These are phyloP conservation scores for Coemansia asiatica DNA, from an alignment of 192 early-diverging fungal species.

Conservation along the genomic window DNA sequence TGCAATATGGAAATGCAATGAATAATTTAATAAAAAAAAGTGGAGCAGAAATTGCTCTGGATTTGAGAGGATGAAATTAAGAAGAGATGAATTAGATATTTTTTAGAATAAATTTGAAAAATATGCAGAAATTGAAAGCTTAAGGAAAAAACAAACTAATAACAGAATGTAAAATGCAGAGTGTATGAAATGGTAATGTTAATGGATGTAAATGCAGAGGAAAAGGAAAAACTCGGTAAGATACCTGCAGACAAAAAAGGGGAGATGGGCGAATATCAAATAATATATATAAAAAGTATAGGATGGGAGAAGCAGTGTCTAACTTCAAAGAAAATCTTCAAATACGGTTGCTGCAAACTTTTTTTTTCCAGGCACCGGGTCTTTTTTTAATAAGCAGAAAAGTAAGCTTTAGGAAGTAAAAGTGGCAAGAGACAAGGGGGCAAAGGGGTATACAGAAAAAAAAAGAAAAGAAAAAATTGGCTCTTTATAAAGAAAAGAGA, in stretches of 20 bases:
- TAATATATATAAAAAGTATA: not conserved
- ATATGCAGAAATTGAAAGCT: not conserved
- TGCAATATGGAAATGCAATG: not conserved
- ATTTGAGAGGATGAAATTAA: too few species aligned
- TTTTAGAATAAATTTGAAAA: slow-evolving; percentile 3
- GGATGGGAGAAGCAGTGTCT: not conserved
- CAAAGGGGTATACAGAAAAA: not conserved
- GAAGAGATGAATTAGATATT: too few species aligned
- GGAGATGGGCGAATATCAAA: not conserved
- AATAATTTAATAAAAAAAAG: not conserved
- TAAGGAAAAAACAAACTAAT: not conserved
- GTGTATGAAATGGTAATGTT: not conserved
- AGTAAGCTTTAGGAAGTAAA: not conserved
- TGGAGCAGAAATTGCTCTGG: too few species aligned
- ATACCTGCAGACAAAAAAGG: not conserved
- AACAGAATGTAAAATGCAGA: not conserved
- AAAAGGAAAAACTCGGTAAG: not conserved
- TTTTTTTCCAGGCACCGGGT: slow-evolving; percentile 10
- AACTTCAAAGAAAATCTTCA: not conserved
- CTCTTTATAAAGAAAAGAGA: not conserved
- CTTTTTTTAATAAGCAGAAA: slow-evolving; percentile 4
- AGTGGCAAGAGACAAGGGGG: not conserved
- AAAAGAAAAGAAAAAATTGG: slow-evolving; percentile 1
- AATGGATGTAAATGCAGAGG: not conserved
- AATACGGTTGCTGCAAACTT: not conserved